Evolutionary conservation across 2,329 filamentous ascomycete genomes (phyloP).

Genomic region (Tolypocladium album): DNA sequence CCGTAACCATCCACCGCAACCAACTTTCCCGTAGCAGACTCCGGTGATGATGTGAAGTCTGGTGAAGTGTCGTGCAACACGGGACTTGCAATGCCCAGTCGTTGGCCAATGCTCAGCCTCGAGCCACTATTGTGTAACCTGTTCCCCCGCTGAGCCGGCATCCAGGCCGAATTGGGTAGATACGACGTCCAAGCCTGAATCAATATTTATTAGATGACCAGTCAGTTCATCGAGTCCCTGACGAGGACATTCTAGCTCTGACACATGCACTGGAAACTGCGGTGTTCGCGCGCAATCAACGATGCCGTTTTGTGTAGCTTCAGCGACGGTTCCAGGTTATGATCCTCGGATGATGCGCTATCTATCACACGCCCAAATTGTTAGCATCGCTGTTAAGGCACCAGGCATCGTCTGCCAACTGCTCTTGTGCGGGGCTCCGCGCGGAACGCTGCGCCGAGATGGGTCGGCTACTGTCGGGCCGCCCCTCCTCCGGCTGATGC

Average conservation of each 20-base stretch:
- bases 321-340: background rate
- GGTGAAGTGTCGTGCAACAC: background rate
- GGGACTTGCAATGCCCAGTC: background rate
- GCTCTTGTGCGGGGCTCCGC: background rate
- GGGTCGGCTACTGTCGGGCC: constrained; percentile 18
- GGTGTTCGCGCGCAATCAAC: background rate
- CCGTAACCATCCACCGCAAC: background rate
- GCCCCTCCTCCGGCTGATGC: constrained; percentile 5
- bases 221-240: background rate
- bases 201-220: background rate
- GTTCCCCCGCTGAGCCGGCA: background rate
- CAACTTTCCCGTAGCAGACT: background rate
- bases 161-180: background rate
- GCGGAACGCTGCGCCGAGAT: constrained; percentile 12
- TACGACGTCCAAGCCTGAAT: background rate
- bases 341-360: background rate
- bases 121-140: no score
- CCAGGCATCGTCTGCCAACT: no score
- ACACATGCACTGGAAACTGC: background rate
- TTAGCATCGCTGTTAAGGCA: background rate
- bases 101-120: background rate
- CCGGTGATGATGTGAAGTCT: background rate
- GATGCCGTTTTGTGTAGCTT: background rate
- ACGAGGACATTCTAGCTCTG: background rate
- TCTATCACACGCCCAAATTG: background rate